Base-by-base conservation (phyloP, 345 rosid genomes). In the Linum lewisii region DNA sequence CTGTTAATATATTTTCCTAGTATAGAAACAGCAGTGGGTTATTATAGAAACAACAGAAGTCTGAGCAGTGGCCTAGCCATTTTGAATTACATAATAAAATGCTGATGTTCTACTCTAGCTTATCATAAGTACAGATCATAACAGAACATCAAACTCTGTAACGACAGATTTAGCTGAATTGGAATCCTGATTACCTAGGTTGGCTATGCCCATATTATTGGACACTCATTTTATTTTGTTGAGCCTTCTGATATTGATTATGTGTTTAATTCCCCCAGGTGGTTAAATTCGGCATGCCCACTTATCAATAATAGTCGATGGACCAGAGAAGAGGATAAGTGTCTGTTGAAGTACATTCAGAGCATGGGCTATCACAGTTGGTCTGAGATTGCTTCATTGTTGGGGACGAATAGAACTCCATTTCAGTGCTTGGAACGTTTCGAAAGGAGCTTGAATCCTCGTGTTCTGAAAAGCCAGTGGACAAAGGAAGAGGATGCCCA, bases 381-480 rank as follows among this genome's bases (percentile, higher is more conserved):
- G 95, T 65, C 77, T 71, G 85, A 77, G 55, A 81, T 82, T 68
- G 88, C 95, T 0, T 76, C 74, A 47, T 79, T 77, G 23, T 63
- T 87, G 64, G 91, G 87, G 66, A 85, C 83, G 45, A 82, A 80
- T 64, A 77, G 97, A 75, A 87, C 92, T 16, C 97, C 99, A n/a
- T 87, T 82, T 73, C 82, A 85, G 42, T 93, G 99, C 70, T 70
- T 93, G 78, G 75, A 69, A 58, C 87, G 88, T 42, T 93, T 81
- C 72, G 95, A 93, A 37, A 82, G 99, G 73, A 87, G 90, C 71
- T 72, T 85, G 65, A 89, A 93, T 72, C 77, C 84, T 32, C 69
- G 60, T 69, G 84, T 89, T 67, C 55, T 93, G 70, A 85, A 61
- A 62, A 69, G 79, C 53, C 90, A 82, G 60, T 93, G 99, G 97